Evolutionary conservation across 2,329 filamentous ascomycete species (phyloP).

Genomic region (Zymoseptoria passerinii): DNA sequence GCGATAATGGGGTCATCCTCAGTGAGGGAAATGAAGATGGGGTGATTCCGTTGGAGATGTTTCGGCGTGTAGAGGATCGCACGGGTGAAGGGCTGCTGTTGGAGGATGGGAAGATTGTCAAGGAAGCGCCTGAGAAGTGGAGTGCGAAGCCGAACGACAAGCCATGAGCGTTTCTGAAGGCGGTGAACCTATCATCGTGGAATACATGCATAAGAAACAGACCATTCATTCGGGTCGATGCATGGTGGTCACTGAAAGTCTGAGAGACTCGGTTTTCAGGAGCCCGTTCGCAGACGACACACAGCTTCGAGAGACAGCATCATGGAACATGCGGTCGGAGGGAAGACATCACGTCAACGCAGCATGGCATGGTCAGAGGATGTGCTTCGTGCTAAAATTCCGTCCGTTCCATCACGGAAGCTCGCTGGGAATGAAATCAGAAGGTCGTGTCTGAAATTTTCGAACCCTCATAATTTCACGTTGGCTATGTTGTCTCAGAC

Average conservation of each 20-base stretch:
- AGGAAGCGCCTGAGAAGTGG: conserved; percentile 57
- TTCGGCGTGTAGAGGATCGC: conserved; percentile 61
- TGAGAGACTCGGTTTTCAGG: neutral
- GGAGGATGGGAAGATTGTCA: conserved; percentile 58
- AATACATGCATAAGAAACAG: neutral
- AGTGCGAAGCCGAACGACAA: conserved; percentile 28
- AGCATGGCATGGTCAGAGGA: too few relatives aligned
- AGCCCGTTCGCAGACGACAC: neutral
- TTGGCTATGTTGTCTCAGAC: conserved; percentile 61
- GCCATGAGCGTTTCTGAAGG: conserved; percentile 24
- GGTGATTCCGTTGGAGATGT: conserved; percentile 57
- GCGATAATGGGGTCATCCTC: conserved; percentile 43
- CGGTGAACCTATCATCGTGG: neutral
- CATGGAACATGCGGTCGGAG: too few relatives aligned
- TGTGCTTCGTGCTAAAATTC: too few relatives aligned
- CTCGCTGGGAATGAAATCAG: neutral
- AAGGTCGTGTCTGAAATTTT: neutral
- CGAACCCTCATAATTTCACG: neutral
- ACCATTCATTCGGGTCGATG: neutral
- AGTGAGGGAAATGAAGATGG: conserved; percentile 47
- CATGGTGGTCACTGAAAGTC: neutral
- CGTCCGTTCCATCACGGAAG: neutral
- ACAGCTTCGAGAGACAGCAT: neutral
- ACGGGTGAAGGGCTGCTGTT: conserved; percentile 57
- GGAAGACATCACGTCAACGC: too few relatives aligned